Evolutionary conservation across 805 yeast genomes (phyloP).

Genomic region (Candida hungchunana): DNA sequence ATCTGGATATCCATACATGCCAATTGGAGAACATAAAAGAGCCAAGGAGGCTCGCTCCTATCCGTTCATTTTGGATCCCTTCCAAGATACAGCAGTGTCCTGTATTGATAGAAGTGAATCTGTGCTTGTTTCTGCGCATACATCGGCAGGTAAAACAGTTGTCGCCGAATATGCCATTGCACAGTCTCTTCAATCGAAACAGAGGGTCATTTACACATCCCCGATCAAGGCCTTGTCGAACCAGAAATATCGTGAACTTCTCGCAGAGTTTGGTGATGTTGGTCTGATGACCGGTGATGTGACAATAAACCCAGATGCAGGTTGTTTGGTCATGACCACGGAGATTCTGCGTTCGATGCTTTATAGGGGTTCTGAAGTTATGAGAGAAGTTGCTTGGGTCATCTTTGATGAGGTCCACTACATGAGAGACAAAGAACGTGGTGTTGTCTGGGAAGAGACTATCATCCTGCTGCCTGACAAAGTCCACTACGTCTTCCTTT

Average conservation of each 20-base stretch:
- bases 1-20: conserved; percentile 80
- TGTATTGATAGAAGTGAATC: conserved; percentile 94
- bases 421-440: conserved; percentile 96
- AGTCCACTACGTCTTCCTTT: conserved; percentile 87
- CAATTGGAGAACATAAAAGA: conserved; percentile 85
- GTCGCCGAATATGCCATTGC: conserved; percentile 98
- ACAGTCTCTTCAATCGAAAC: conserved; percentile 87
- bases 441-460: conserved; percentile 99
- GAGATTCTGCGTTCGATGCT: conserved; percentile 96
- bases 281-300: conserved; percentile 99
- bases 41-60: conserved; percentile 77
- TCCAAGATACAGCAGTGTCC: conserved; percentile 94
- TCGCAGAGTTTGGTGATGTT: conserved; percentile 89
- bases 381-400: conserved; percentile 99
- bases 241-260: conserved; percentile 85
- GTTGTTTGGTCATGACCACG: conserved; percentile 97
- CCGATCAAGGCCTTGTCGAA: conserved; percentile 90
- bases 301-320: conserved; percentile 96
- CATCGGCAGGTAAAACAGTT: conserved; percentile 98
- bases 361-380: conserved; percentile 94
- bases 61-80: conserved; percentile 93
- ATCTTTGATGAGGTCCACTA: conserved; percentile 97
- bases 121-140: conserved; percentile 95
- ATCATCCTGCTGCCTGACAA: conserved; percentile 93
- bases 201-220: conserved; percentile 93